Evolutionary conservation across 352 stramenopile genomes (phyloP), one percentile per base, ranked within the genome.

Genomic region (Globisporangium canariense): DNA sequence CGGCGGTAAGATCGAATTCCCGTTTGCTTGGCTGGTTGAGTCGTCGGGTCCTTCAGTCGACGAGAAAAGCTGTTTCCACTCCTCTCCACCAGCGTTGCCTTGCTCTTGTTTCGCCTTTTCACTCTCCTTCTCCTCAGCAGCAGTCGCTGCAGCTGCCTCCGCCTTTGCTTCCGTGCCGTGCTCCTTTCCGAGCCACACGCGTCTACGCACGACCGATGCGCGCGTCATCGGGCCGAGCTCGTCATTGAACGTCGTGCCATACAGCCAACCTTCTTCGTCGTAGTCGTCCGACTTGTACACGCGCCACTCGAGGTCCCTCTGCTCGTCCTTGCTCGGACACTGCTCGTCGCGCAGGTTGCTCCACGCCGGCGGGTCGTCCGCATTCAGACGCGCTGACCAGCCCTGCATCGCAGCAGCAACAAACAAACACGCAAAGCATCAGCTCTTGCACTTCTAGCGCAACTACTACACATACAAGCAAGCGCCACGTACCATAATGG

Each of bases 241-340:
- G 14, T 87, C 81, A 9, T 73, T 65, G 66, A 95, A 95, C n/a
- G 68, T 77, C 4, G 74, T 63, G 32, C 83, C 78, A 58, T 95
- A 95, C 22, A 95, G 74, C 86, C 86, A 95, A 16, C 86, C 86
- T 65, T 95, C 86, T 45, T 87, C 79, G 52, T 95, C 86, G 65
- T 95, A 95, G 65, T 94, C 86, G 41, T 90, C 73, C 6, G 83
- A 79, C 60, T 88, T 90, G 77, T 92, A 95, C 36, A 93, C 73
- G n/a, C 77, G 71, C 86, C 86, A 95, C 18, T 77, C 67, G 59
- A 78, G 78, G 51, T 82, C 77, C n/a, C 71, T 77, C 59, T 80
- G 79, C 57, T 92, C 78, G 41, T 86, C 75, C 66, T 77, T 88
- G 65, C 72, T 77, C 38, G 64, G 53, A 55, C 81, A 83, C 25